A percentile compares a stretch with the other conserved stretches of the same genome.
Conservation (phyloP, 1,284 basidiomycete genomes). For the Moesziomyces parantarcticus region DNA sequence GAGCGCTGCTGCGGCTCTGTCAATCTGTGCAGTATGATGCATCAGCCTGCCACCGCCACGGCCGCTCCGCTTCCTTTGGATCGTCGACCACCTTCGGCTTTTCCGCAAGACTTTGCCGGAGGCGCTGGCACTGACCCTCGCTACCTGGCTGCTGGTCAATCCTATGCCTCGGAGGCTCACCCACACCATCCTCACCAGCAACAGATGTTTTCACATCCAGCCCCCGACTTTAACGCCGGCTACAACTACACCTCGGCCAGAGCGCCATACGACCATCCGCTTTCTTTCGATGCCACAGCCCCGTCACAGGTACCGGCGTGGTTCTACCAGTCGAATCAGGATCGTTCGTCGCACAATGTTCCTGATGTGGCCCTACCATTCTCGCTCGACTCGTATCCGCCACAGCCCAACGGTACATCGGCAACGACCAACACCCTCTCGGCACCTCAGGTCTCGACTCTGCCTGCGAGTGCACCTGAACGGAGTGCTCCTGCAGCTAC, state of each 20-base stretch:
- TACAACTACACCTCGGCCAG: slow-evolving; percentile 28
- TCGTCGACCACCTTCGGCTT: slow-evolving; percentile 14
- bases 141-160: slow-evolving; percentile 4
- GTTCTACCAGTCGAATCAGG: slow-evolving; percentile 21
- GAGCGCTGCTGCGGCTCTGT: background rate
- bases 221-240: slow-evolving; percentile 13
- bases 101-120: slow-evolving; percentile 9
- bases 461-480: slow-evolving; percentile 1
- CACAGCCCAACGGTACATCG: slow-evolving; percentile 2
- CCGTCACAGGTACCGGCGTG: slow-evolving; percentile 23
- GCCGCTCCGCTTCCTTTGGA: slow-evolving; percentile 18
- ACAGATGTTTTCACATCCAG: slow-evolving; percentile 4
- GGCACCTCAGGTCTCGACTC: slow-evolving; percentile 6
- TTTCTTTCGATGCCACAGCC: slow-evolving; percentile 14
- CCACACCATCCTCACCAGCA: slow-evolving; percentile 8
- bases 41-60: slow-evolving; percentile 27
- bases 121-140: slow-evolving; percentile 22
- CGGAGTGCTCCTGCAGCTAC: slow-evolving; percentile 3
- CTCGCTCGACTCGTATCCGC: slow-evolving; percentile 18
- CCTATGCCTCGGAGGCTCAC: slow-evolving; percentile 2
- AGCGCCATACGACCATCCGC: slow-evolving; percentile 14
- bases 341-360: background rate
- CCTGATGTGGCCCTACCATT: slow-evolving; percentile 11
- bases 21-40: slow-evolving; percentile 7
- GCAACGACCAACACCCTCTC: slow-evolving; percentile 8